Evolutionary conservation across 257 asterid genomes (phyloP), one percentile per base, ranked within the genome.

Genomic region (Solanum lycopersicoides): DNA sequence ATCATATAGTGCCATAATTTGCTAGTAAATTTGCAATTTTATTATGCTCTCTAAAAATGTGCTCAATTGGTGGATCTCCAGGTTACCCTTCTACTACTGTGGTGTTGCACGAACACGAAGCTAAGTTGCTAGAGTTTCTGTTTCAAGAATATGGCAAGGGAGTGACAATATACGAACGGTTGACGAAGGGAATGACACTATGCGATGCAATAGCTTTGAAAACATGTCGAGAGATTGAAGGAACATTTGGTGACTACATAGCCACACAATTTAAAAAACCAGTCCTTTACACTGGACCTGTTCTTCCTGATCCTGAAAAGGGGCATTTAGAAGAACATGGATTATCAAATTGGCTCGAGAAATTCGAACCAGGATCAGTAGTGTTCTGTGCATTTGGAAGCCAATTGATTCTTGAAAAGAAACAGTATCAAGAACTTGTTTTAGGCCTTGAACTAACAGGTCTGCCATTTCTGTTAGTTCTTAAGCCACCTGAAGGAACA

Each of bases 361-460:
- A 28, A 3, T 82, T 85, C 37, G 39, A 41, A 30, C 72, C 85
- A 8, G 86, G 80, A n/a, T 35, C 44, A 9, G 90, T 89, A 0
- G 79, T 89, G 1, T 89, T 71, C 73, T 90, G 91, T 76, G 86
- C 92, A 37, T 84, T 88, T 12, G 92, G 92, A 65, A 87, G 87
- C 75, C 86, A 90, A 59, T 59, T 63, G 71, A 42, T n/a, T 13
- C 84, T 88, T 5, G 75, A 87, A 37, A 90, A 45, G 53, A 53
- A 71, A 1, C 89, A 90, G 25, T 86, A 76, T 37, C 90, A 90
- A 32, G 86, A 88, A 47, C 88, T 88, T 7, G 42, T 85, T 35
- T 50, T 88, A 18, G 90, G 86, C n/a, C 71, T 88, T 23, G 84
- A 88, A 21, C n/a, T 85, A n/a, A 79, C 88, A 1, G 53, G 39